Percentiles rank a stretch among this genome's conserved stretches.
phyloP scores from a whole-genome alignment of 1,139 yeast genomes.

The Nakaseomyces delphensis region DNA sequence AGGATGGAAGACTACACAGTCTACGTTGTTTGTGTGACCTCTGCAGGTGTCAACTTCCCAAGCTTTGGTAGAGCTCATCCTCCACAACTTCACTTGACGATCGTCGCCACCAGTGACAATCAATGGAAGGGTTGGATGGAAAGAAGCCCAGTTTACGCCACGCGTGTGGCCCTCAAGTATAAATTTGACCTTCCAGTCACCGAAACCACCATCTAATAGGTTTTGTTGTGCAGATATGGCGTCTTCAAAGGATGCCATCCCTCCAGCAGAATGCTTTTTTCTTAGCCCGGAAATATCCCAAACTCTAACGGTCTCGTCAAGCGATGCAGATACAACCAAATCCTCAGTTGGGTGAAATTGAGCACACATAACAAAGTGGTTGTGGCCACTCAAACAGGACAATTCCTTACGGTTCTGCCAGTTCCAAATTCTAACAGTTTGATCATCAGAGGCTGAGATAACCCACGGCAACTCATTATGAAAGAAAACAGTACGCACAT shows the following conservation, averaged over 20 bases:
- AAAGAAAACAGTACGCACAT: slow-evolving; percentile 88
- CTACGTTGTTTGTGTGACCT: slow-evolving; percentile 92
- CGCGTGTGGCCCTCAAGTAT: slow-evolving; percentile 97
- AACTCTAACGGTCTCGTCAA: slow-evolving; percentile 97
- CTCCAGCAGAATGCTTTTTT: slow-evolving; percentile 89
- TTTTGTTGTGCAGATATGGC: slow-evolving; percentile 59
- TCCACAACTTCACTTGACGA: slow-evolving; percentile 89
- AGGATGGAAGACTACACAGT: slow-evolving; percentile 88
- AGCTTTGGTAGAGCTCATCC: slow-evolving; percentile 96
- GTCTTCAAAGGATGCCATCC: slow-evolving; percentile 48
- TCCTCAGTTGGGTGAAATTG: slow-evolving; percentile 96
- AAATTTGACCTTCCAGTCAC: slow-evolving; percentile 92
- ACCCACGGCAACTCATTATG: slow-evolving; percentile 98
- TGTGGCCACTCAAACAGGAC: slow-evolving; percentile 96
- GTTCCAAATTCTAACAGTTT: slow-evolving; percentile 97
- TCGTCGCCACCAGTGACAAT: slow-evolving; percentile 97
- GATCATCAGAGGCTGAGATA: slow-evolving; percentile 93
- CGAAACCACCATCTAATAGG: slow-evolving; percentile 87
- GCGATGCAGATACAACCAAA: slow-evolving; percentile 85
- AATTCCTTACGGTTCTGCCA: slow-evolving; percentile 98
- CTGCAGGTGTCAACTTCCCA: slow-evolving; percentile 99
- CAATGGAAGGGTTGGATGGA: slow-evolving; percentile 93
- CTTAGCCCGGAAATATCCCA: slow-evolving; percentile 97
- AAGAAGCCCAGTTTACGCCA: slow-evolving; percentile 97
- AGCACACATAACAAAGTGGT: slow-evolving; percentile 97